Evolutionary conservation across 306 rosid species (phyloP), one percentile per base, ranked within the genome.

Genomic region (Cucumis hystrix): DNA sequence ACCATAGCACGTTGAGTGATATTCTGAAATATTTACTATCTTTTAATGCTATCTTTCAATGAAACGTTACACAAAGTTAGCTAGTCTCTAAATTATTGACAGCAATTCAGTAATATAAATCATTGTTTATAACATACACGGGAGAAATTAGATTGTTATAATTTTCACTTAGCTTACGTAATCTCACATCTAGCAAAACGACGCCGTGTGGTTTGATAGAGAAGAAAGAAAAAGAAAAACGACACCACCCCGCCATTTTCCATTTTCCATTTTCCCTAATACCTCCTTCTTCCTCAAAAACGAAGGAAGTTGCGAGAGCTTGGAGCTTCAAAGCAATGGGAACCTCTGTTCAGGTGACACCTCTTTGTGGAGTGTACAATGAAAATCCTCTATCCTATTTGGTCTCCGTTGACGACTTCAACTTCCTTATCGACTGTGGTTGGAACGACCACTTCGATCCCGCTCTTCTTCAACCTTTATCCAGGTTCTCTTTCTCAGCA

Each of bases 361-460:
- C 99, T 40, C 85, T 95, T 16, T 88, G 91, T 79, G 97, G 99
- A 10, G 99, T 92, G 28, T 95, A 85, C 92, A 95, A 83, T 65
- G 99, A 95, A 90, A 95, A 87, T 63, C 99, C 99, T 59, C 83
- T 95, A 39, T 95, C 99, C 1, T 95, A 95, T 72, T 77, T 95
- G 79, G 96, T 95, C 59, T 92, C 99, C 11, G 87, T 95, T 41
- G 99, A 95, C 60, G 88, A 80, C 80, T 95, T 90, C 97, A 92
- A 90, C 83, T 83, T 92, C 85, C 97, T 95, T 71, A 47, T 95
- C 51, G 99, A 95, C 82, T 90, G 97, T 84, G 99, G 99, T 71
- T 92, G 99, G 99, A 90, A 85, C 78, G 99, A 95, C 87, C 96
- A 92, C 79, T 95, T 95, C 81, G 97, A 92, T 80, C 85, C 96